Base-by-base conservation (phyloP, 2,329 filamentous ascomycete genomes). In the Claviceps sp. region DNA sequence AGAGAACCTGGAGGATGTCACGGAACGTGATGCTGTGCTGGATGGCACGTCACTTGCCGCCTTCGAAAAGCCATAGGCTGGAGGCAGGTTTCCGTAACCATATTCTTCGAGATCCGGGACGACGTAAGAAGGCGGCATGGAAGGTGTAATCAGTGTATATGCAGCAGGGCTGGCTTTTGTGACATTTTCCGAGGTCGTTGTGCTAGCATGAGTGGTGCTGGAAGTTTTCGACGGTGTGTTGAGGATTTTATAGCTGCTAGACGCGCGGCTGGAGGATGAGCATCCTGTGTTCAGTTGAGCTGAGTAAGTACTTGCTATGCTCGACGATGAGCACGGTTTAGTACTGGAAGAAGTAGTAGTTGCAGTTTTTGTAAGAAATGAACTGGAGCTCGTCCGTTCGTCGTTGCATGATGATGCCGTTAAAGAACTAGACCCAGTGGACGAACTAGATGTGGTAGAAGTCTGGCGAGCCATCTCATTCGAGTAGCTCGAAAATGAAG, bases 91-190 rank as follows among this genome's bases (percentile, higher is more conserved):
- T 20, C 49, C 41, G 20, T 57, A 54, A 13, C 49, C 46, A 48
- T 57, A 57, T 22, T 51, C 52, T 41, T 52, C 49, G 22, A 56
- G 50, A 7, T 54, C 52, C 34, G 54, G 48, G 14, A 50, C 30
- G 30, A 11, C 18, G 18, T 56, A 54, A 13, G 52, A 51, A 4
- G 54, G 55, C 1, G 50, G 55, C 11, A 48, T 11, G 37, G 52
- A 52, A 40, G 50, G 45, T 3, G 45, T 41, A 24, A 50, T 44
- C 6, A 47, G 11, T 37, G 47, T 53, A 38, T 54, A 54, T 18
- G 48, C 41, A 18, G 54, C 52, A 5, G 45, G 52, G 7, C 26
- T 30, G 8, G 52, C 50, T 11, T 14, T 51, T 11, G 41, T 37
- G 14, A 20, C 18, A 20, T 38, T 37, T 8, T 24, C 20, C 22